Conservation (phyloP, 2,329 filamentous ascomycete species). For the Aspergillus pseudonomiae region DNA sequence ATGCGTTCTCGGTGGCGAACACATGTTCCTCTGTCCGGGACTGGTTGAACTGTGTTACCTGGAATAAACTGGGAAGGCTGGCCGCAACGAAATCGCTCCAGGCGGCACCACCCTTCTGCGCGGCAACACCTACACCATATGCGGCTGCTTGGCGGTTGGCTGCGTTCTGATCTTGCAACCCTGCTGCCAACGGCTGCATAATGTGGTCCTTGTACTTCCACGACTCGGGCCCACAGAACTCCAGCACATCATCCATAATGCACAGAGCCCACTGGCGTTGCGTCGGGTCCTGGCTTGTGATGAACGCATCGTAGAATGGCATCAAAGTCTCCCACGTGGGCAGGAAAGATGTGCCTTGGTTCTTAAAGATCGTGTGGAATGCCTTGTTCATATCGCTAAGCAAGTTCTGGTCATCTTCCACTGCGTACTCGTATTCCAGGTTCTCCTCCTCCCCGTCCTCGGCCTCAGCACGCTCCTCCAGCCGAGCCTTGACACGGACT, state of each 20-base stretch:
- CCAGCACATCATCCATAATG: constrained; percentile 96
- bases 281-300: constrained; percentile 78
- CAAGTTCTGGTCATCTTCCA: constrained; percentile 95
- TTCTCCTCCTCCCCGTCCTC: constrained; percentile 90
- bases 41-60: constrained; percentile 77
- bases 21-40: constrained; percentile 89
- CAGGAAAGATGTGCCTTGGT: constrained; percentile 83
- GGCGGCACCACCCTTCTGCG: constrained; percentile 82
- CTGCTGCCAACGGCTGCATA: constrained; percentile 80
- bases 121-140: constrained; percentile 93
- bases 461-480: constrained; percentile 80
- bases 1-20: constrained; percentile 96
- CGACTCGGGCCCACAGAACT: constrained; percentile 90
- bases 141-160: constrained; percentile 94
- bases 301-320: constrained; percentile 81
- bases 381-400: constrained; percentile 99
- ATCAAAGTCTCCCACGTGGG: constrained; percentile 85
- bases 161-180: constrained; percentile 81
- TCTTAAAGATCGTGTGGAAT: constrained; percentile 98
- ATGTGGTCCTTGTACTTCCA: constrained; percentile 86
- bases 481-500: constrained; percentile 76
- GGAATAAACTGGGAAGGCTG: constrained; percentile 79
- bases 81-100: constrained; percentile 88
- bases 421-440: constrained; percentile 83
- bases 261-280: constrained; percentile 99